A percentile compares a stretch with the other conserved stretches of the same genome.
Conservation (phyloP, 805 yeast species). For the Phaffomyces opuntiae region DNA sequence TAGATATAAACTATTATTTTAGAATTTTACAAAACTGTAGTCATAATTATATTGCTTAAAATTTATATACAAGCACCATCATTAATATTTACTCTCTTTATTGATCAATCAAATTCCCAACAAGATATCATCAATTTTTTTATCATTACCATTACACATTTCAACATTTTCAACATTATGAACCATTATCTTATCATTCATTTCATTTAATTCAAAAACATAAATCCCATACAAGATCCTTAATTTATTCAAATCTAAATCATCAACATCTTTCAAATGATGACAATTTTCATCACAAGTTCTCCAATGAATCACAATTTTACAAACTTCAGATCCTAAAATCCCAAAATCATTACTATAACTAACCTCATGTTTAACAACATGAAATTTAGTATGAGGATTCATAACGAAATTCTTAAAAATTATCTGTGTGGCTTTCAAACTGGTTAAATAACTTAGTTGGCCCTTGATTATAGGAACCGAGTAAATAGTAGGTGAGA, state of each 20-base stretch:
- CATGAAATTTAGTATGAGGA: constrained; percentile 46
- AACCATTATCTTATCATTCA: constrained; percentile 46
- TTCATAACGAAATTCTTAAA: constrained; percentile 48
- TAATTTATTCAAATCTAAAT: background rate
- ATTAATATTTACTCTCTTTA: background rate
- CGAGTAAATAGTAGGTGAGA: constrained; percentile 49
- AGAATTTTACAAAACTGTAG: background rate
- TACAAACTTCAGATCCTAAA: constrained; percentile 28
- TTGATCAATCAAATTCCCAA: background rate
- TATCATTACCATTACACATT: constrained; percentile 37
- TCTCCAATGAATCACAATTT: constrained; percentile 48
- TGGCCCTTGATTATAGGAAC: constrained; percentile 52
- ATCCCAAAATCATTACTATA: constrained; percentile 6
- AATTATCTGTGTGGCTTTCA: constrained; percentile 49
- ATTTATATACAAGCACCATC: background rate
- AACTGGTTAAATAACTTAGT: constrained; percentile 46
- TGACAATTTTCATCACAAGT: constrained; percentile 47
- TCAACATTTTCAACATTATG: constrained; percentile 65
- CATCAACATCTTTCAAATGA: constrained; percentile 28
- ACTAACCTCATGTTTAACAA: constrained; percentile 22
- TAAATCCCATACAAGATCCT: constrained; percentile 42
- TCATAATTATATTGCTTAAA: background rate
- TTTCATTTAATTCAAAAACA: constrained; percentile 53
- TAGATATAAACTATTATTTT: background rate
- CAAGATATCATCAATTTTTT: constrained; percentile 5